Percentiles rank a stretch among this genome's conserved stretches.
These are phyloP conservation scores for Fusarium camptoceras DNA, from an alignment of 2,329 filamentous ascomycete species.

Conservation along the genomic window DNA sequence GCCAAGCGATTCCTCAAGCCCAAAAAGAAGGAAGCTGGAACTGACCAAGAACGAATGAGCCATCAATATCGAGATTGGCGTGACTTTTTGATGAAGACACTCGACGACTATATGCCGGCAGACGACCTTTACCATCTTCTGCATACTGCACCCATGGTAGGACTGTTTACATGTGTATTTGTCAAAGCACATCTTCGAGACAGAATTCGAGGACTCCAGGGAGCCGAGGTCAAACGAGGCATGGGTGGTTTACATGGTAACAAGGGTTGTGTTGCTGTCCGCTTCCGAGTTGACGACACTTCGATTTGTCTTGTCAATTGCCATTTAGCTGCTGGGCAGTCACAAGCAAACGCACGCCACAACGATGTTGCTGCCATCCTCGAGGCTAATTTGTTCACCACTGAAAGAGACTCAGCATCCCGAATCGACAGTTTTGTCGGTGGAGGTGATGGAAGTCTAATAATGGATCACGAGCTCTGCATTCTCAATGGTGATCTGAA, in stretches of 20 bases:
- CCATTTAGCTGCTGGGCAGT: slow-evolving; percentile 93
- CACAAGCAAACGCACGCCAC: slow-evolving; percentile 89
- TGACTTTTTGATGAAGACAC: slow-evolving; percentile 83
- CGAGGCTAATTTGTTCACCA: slow-evolving; percentile 79
- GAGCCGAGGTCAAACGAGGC: slow-evolving; percentile 90
- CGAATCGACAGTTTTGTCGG: slow-evolving; percentile 85
- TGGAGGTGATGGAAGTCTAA: slow-evolving; percentile 94
- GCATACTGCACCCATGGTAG: slow-evolving; percentile 88
- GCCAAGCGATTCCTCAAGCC: slow-evolving; percentile 95
- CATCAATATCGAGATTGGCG: slow-evolving; percentile 98
- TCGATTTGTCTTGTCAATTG: slow-evolving; percentile 98
- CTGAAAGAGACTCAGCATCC: slow-evolving; percentile 73
- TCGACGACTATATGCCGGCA: slow-evolving; percentile 85
- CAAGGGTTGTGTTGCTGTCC: slow-evolving; percentile 91
- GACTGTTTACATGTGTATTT: slow-evolving; percentile 95
- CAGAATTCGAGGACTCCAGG: slow-evolving; percentile 81
- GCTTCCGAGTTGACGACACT: slow-evolving; percentile 94
- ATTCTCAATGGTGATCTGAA: slow-evolving; percentile 96
- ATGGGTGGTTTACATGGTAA: slow-evolving; percentile 97
- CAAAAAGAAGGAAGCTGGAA: slow-evolving; percentile 84
- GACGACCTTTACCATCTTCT: slow-evolving; percentile 85
- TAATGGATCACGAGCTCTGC: slow-evolving; percentile 97
- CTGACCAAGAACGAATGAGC: slow-evolving; percentile 91
- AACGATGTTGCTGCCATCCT: slow-evolving; percentile 92
- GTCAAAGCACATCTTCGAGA: slow-evolving; percentile 83